Base-by-base conservation (phyloP, 2,329 filamentous ascomycete genomes). In the Fusarium sp. region DNA sequence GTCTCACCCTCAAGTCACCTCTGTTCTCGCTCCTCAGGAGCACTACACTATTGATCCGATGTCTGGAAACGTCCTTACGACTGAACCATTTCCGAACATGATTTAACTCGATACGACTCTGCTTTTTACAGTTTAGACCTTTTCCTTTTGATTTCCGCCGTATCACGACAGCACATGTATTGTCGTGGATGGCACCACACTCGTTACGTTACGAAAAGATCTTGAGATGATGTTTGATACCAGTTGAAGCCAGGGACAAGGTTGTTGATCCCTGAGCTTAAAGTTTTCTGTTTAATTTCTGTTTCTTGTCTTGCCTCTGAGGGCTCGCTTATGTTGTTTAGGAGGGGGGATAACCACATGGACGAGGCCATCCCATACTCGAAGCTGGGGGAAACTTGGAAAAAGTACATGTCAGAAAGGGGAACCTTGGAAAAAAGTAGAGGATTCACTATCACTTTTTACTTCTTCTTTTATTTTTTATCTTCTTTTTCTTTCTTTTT, bases 81-180 rank as follows among this genome's bases (percentile, higher is more conserved):
- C 68, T 52, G 77, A 76, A 54, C 73, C 77, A 13, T 78, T 76
- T 57, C 70, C 76, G 58, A 77, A 77, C 68, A 77, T 77, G 75
- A 77, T 77, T 65, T 77, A 77, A 77, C 70, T 46, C 65, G 63
- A 47, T 27, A 73, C 71, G 65, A 71, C 41, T 44, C 57, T 68
- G 46, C 52, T 54, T 60, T 71, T 69, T 64, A 61, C 65, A 59
- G 58, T 54, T 71, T 64, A 68, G 61, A 70, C 62, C 41, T 63
- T 64, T 70, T 72, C 45, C 57, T 64, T 72, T 73, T 65, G 64
- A 61, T 76, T 67, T 71, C 49, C 45, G 68, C 59, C 53, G 59
- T 73, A 55, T 64, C 67, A 65, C 66, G 75, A 77, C 74, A 68
- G 68, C 66, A 77, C 60, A 76, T 62, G 49, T 58, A 63, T 58